Conservation (phyloP, 2,329 filamentous ascomycete genomes). For the Aureobasidium namibiae region DNA sequence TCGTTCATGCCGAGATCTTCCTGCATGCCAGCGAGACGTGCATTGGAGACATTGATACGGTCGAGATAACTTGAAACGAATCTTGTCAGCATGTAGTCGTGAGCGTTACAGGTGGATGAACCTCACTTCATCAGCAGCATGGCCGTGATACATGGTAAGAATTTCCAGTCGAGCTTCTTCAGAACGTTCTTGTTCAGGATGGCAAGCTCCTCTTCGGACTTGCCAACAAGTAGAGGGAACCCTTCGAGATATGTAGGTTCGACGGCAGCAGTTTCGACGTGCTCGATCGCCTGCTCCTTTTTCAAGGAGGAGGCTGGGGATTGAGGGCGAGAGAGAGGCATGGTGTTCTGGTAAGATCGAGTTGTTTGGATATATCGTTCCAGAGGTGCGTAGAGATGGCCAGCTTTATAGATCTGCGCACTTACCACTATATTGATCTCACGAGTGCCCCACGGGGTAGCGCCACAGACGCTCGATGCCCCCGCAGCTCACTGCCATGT, state of each 20-base stretch:
- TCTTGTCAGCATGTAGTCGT: background rate
- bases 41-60: slow-evolving; percentile 34
- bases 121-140: background rate
- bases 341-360: background rate
- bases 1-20: slow-evolving; percentile 24
- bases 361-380: background rate
- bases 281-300: background rate
- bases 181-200: background rate
- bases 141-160: background rate
- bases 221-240: background rate
- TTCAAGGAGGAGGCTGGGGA: background rate
- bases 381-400: background rate
- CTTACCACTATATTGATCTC: background rate
- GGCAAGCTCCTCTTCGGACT: background rate
- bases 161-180: background rate
- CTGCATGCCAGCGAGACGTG: slow-evolving; percentile 32
- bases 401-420: background rate
- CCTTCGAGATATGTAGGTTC: background rate
- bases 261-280: background rate
- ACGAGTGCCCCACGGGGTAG: background rate
- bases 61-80: slow-evolving; percentile 20
- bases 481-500: background rate
- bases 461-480: too few species aligned
- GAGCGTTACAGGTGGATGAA: background rate
- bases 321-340: background rate